Percentiles rank a stretch among this genome's conserved stretches.
Evolutionary conservation across 139 green algal species (phyloP).

Genomic region (Chlamydomonas applanata): DNA sequence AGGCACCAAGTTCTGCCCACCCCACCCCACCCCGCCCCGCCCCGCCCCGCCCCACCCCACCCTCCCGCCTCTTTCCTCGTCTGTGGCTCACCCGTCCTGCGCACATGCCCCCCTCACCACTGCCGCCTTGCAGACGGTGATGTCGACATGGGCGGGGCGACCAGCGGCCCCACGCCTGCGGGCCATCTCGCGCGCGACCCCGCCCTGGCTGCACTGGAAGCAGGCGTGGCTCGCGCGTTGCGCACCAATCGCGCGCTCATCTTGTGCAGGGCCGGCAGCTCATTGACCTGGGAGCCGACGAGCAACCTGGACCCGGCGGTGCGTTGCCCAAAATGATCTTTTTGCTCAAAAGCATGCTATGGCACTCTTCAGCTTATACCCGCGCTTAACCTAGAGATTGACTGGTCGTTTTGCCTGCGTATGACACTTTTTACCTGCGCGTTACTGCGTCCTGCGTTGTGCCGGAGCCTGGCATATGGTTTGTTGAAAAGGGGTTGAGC

Average conservation of each 20-base stretch:
- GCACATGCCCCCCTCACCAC: no score
- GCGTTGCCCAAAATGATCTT: no score
- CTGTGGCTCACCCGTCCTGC: no score
- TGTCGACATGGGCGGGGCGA: conserved; percentile 14
- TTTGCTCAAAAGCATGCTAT: no score
- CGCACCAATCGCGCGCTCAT: conserved; percentile 45
- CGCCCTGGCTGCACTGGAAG: conserved; percentile 26
- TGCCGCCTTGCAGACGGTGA: conserved; percentile 1
- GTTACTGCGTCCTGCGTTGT: no score
- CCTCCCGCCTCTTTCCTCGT: no score
- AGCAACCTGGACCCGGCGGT: conserved; percentile 4
- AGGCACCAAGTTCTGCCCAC: background rate
- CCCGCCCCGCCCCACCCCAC: background rate
- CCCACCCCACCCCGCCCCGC: background rate
- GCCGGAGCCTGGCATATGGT: no score
- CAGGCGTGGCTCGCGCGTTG: conserved; percentile 38
- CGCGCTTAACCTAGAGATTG: no score
- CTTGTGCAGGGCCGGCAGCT: conserved; percentile 22
- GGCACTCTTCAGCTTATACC: no score
- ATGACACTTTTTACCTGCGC: no score
- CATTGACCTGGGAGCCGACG: conserved; percentile 3
- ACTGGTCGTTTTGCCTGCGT: no score
- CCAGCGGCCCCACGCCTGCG: conserved; percentile 1
- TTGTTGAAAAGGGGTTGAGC: no score
- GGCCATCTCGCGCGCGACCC: background rate